These are phyloP conservation scores for Prunella vulgaris DNA, from an alignment of 257 asterid genomes.

Conservation along the genomic window DNA sequence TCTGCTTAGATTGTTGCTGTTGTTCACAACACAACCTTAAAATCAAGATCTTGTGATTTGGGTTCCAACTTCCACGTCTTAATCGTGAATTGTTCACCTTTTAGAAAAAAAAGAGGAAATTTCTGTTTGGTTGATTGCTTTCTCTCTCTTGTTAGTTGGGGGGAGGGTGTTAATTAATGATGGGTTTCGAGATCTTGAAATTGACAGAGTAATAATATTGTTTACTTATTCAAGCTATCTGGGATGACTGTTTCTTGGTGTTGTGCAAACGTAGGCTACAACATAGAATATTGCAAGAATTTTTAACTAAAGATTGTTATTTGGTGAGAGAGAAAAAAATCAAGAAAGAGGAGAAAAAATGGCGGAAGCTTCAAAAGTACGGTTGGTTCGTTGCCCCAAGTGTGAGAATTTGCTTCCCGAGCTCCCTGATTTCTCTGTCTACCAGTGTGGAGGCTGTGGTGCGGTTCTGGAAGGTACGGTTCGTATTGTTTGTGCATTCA, in stretches of 20 bases:
- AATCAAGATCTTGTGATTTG: conserved; percentile 4
- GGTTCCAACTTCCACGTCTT: conserved; percentile 2
- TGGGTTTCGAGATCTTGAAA: conserved; percentile 19
- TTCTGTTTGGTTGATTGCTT: conserved; percentile 6
- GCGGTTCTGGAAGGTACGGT: conserved; percentile 77
- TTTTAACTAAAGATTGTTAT: conserved; percentile 7
- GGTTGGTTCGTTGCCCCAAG: conserved; percentile 92
- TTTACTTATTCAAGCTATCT: not conserved
- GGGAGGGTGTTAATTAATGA: conserved; percentile 27
- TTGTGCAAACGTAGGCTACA: conserved; percentile 9
- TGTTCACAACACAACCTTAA: conserved; percentile 1
- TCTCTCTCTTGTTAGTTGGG: conserved; percentile 21
- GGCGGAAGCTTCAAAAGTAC: conserved; percentile 59
- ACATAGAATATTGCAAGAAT: not conserved
- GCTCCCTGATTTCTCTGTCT: conserved; percentile 73
- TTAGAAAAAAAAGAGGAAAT: not conserved
- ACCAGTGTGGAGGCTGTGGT: conserved; percentile 92
- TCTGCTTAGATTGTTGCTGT: conserved; percentile 21
- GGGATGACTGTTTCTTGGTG: conserved; percentile 28
- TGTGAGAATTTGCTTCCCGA: conserved; percentile 85
- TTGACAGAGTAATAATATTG: conserved; percentile 24
- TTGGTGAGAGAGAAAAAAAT: conserved; percentile 19
- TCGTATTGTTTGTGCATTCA: not conserved
- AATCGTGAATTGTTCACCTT: conserved; percentile 10
- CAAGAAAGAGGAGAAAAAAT: conserved; percentile 17